Evolutionary conservation across 768 basidiomycete genomes (phyloP), one percentile per base, ranked within the genome.

Genomic region (Coprinopsis strossmayeri): DNA sequence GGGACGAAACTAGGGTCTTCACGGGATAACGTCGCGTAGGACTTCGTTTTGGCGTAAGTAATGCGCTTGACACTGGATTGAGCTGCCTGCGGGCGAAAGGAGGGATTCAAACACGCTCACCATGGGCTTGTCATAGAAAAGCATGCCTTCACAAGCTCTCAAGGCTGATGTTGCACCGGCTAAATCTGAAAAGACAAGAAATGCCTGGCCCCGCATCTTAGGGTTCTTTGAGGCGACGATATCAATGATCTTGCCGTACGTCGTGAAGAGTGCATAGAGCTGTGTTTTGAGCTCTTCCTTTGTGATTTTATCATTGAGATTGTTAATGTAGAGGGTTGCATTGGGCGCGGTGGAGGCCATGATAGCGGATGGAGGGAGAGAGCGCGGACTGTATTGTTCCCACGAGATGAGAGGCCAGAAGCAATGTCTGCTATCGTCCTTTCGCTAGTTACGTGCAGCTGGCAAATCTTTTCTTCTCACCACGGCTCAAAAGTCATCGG

Each of bases 151-250:
- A 61, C 93, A 87, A 39, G 87, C 91, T 42, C 95, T 78, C 81
- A 97, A 78, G 28, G 95, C 95, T 46, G 91, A 81, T 3, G 95
- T 97, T 50, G 92, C 91, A 46, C 84, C 81, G 9, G 89, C 80
- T 43, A 95, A 82, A 69, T 98, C 95, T 44, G 81, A 78, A 69
- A 96, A 98, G 58, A 95, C 92, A 60, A 97, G 83, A 68, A 96
- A 98, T 1, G 95, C 95, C 67, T 96, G 93, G 18, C 93, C 94
- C 55, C 85, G 79, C 84, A 89, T 91, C 66, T 84, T 87, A 50
- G 79, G 69, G 61, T 74, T 79, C 66, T 95, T 93, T 21, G 86
- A 82, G 20, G 94, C 93, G 50, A 97, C 79, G 51, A 98, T 82
- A 64, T 97, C 95, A 71, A 98, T 80, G 50, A 98, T 73, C 63